Conservation (phyloP, 305 asterid genomes). For the Fraxinus xanthoxyloides region DNA sequence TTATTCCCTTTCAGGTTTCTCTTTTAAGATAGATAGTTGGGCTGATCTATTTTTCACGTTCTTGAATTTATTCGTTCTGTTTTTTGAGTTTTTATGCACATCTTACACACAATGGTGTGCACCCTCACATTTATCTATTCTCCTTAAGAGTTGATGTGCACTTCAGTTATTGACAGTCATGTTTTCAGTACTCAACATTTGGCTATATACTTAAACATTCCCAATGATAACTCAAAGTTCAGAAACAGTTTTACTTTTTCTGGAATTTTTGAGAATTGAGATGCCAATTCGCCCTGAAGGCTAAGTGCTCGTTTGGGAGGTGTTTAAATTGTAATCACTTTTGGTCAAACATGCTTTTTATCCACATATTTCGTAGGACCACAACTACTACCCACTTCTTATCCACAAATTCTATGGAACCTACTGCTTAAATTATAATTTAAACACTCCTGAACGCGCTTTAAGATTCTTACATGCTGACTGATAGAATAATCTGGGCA, state of each 20-base stretch:
- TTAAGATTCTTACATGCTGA: neutral
- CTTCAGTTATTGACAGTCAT: constrained; percentile 4
- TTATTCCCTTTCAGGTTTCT: neutral
- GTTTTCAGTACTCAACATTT: neutral
- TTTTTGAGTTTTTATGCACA: neutral
- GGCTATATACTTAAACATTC: neutral
- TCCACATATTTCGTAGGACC: neutral
- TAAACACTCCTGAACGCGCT: neutral
- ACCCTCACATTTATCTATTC: neutral
- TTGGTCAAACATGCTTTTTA: neutral
- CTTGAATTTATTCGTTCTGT: constrained; percentile 11
- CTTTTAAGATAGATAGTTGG: constrained; percentile 6
- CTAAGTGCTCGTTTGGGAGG: neutral
- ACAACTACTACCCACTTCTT: neutral
- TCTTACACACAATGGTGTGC: neutral
- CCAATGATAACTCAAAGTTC: constrained; percentile 11
- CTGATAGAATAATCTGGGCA: neutral
- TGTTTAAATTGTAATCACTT: neutral
- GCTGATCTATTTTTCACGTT: neutral
- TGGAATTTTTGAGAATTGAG: neutral
- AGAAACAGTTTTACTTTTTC: neutral
- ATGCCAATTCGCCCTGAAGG: neutral
- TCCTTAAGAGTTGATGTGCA: constrained; percentile 3
- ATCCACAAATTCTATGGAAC: neutral
- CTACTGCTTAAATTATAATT: neutral